phyloP scores from a whole-genome alignment of 257 asterid genomes.

The Dorcoceras hygrometricum region DNA sequence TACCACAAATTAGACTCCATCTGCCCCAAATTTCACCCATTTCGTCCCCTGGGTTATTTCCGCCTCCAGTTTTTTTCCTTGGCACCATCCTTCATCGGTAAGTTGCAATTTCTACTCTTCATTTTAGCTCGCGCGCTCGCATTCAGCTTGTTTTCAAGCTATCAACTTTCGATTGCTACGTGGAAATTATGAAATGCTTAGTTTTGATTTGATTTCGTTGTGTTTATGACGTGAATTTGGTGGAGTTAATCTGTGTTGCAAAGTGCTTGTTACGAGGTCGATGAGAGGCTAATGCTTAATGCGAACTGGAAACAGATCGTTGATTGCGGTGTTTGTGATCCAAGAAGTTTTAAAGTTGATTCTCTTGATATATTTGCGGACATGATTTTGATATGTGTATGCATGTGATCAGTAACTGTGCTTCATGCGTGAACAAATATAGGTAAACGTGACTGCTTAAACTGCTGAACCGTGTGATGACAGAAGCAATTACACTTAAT shows the following conservation, averaged over 20 bases:
- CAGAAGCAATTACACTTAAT: neutral
- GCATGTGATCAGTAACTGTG: slow-evolving; percentile 10
- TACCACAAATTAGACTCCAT: no score
- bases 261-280: slow-evolving; percentile 29
- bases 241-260: slow-evolving; percentile 21
- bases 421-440: neutral
- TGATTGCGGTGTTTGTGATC: slow-evolving; percentile 21
- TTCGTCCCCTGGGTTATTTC: slow-evolving; percentile 30
- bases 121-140: slow-evolving; percentile 10
- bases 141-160: neutral
- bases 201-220: slow-evolving; percentile 20
- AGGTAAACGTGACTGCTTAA: neutral
- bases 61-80: slow-evolving; percentile 42
- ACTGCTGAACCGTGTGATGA: slow-evolving; percentile 9
- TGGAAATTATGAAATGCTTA: slow-evolving; percentile 13
- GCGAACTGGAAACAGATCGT: slow-evolving; percentile 21
- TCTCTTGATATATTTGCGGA: slow-evolving; percentile 8
- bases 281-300: slow-evolving; percentile 22
- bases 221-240: slow-evolving; percentile 13
- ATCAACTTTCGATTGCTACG: neutral
- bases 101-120: slow-evolving; percentile 22
- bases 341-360: slow-evolving; percentile 23
- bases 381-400: neutral
- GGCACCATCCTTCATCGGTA: slow-evolving; percentile 30
- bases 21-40: no score